Percentiles rank a stretch among this genome's conserved stretches.
These are phyloP conservation scores for Medicago ruthenica DNA, from an alignment of 306 rosid genomes.

Conservation along the genomic window DNA sequence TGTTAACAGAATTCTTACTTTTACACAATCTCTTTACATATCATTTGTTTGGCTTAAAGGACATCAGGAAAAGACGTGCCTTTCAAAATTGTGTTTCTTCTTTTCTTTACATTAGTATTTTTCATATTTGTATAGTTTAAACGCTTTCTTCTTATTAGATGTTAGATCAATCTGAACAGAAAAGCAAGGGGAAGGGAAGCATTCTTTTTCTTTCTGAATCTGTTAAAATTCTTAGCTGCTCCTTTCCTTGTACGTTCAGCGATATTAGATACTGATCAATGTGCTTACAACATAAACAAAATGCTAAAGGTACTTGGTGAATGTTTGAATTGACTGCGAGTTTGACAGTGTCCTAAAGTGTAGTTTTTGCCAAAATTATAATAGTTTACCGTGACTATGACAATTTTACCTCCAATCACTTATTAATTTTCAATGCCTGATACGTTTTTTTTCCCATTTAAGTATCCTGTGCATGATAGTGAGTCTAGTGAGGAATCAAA, in stretches of 20 bases:
- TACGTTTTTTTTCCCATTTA: background rate
- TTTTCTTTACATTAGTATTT: too few species aligned
- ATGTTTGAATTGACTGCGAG: too few species aligned
- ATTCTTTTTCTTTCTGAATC: background rate
- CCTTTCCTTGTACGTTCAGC: background rate
- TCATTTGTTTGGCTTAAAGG: too few species aligned
- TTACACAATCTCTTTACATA: too few species aligned
- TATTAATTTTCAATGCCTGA: background rate
- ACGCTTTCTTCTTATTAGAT: background rate
- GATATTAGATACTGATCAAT: too few species aligned
- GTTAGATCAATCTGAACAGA: background rate
- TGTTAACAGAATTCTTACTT: too few species aligned
- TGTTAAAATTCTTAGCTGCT: background rate
- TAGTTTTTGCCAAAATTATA: too few species aligned
- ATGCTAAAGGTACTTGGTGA: background rate
- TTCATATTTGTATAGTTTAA: too few species aligned
- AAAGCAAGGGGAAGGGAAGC: background rate
- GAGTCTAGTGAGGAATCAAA: background rate
- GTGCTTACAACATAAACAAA: background rate
- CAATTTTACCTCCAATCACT: background rate
- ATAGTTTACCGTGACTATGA: too few species aligned
- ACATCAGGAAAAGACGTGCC: too few species aligned
- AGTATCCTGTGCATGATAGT: background rate
- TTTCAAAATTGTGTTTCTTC: too few species aligned
- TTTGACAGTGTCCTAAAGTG: too few species aligned